A percentile compares a stretch with the other conserved stretches of the same genome.
phyloP scores from a whole-genome alignment of 1,284 basidiomycete species.

The Boletus semigastroideus region DNA sequence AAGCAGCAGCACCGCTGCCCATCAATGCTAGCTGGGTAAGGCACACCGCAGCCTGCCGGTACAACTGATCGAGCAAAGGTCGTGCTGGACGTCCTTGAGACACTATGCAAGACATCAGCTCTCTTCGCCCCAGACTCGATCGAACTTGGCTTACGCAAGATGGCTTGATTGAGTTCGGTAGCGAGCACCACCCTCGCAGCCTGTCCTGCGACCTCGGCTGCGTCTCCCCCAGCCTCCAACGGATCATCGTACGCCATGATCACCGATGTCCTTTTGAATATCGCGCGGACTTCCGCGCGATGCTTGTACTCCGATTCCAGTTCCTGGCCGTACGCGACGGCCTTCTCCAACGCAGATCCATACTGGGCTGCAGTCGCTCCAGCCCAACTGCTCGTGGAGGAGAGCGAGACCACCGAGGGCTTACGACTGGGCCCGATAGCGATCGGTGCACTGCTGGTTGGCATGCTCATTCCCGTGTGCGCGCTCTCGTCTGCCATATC shows the following conservation, averaged over 20 bases:
- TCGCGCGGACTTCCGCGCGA: slow-evolving; percentile 58
- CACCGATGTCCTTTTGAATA: slow-evolving; percentile 72
- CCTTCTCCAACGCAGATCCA: slow-evolving; percentile 58
- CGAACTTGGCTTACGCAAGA: slow-evolving; percentile 60
- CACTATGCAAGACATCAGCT: slow-evolving; percentile 42
- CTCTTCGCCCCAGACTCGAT: not conserved
- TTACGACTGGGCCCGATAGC: slow-evolving; percentile 32
- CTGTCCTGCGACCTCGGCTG: slow-evolving; percentile 64
- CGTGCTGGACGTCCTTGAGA: slow-evolving; percentile 72
- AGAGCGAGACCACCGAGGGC: slow-evolving; percentile 27
- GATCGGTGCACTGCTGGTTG: slow-evolving; percentile 29
- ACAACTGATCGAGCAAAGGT: slow-evolving; percentile 72
- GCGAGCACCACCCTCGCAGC: slow-evolving; percentile 65
- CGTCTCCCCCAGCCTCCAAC: slow-evolving; percentile 57
- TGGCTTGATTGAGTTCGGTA: slow-evolving; percentile 76
- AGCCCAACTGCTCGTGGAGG: slow-evolving; percentile 25
- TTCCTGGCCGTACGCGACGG: slow-evolving; percentile 68
- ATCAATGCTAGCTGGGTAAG: slow-evolving; percentile 66
- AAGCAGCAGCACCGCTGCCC: slow-evolving; percentile 73
- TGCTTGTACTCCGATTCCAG: slow-evolving; percentile 71
- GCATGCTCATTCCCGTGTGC: slow-evolving; percentile 21
- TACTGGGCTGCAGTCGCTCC: slow-evolving; percentile 42
- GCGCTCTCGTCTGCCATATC: slow-evolving; percentile 17
- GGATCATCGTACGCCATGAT: slow-evolving; percentile 80
- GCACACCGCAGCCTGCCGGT: slow-evolving; percentile 66